phyloP scores from a whole-genome alignment of 768 basidiomycete genomes.

The Mrakia blollopis region DNA sequence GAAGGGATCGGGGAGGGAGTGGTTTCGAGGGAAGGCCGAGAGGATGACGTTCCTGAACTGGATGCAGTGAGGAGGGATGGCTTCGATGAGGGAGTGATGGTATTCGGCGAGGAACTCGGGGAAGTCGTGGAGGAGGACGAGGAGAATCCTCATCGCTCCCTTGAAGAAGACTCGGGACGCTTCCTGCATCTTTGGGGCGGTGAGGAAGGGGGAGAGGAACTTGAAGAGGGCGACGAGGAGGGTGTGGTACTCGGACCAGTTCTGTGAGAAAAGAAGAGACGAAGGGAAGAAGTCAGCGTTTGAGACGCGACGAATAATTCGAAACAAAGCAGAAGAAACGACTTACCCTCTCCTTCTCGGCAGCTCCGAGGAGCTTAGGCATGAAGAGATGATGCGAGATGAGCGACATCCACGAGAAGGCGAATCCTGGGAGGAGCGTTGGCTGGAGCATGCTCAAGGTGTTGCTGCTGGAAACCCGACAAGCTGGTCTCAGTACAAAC shows the following conservation, averaged over 20 bases:
- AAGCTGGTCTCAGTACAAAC: slow-evolving; percentile 43
- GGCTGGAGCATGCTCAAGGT: slow-evolving; percentile 94
- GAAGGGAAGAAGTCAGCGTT: background rate
- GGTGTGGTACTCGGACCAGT: slow-evolving; percentile 95
- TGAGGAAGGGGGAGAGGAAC: slow-evolving; percentile 87
- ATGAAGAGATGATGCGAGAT: slow-evolving; percentile 96
- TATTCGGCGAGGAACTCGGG: slow-evolving; percentile 96
- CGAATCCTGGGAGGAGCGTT: slow-evolving; percentile 93
- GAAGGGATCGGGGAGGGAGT: slow-evolving; percentile 74
- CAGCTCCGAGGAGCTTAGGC: slow-evolving; percentile 76
- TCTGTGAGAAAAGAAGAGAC: slow-evolving; percentile 47
- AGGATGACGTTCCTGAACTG: slow-evolving; percentile 96
- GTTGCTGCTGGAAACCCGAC: slow-evolving; percentile 80
- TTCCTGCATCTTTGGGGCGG: slow-evolving; percentile 64
- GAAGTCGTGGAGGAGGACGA: slow-evolving; percentile 96
- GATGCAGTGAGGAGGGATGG: slow-evolving; percentile 84
- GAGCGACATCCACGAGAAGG: slow-evolving; percentile 95
- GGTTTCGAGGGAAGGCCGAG: slow-evolving; percentile 81
- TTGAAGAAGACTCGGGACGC: slow-evolving; percentile 84
- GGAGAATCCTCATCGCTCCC: slow-evolving; percentile 79
- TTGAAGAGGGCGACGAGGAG: slow-evolving; percentile 88
- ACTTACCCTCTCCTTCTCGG: slow-evolving; percentile 77
- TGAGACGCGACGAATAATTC: background rate
- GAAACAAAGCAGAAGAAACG: background rate
- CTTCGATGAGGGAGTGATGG: slow-evolving; percentile 92